Conservation (phyloP, 140 eudicot genomes). For the Cichorium intybus region DNA sequence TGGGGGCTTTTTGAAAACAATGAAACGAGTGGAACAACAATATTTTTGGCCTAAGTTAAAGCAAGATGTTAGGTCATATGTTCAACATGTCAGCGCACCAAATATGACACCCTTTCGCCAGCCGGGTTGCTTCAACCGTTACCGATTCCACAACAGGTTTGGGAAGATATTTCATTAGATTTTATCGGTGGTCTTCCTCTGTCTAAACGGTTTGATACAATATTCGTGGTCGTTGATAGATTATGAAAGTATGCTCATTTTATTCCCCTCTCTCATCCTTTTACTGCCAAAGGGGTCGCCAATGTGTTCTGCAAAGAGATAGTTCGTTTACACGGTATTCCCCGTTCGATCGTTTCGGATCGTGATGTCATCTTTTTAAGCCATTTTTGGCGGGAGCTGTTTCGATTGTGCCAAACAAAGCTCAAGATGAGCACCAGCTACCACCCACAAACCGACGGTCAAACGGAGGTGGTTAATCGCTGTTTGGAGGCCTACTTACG, state of each 20-base stretch:
- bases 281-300: background rate
- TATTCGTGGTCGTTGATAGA: background rate
- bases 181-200: background rate
- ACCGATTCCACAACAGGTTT: background rate
- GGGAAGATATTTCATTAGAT: background rate
- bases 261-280: background rate
- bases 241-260: background rate
- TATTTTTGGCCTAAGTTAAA: background rate
- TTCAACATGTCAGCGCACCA: background rate
- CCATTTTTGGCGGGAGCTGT: background rate
- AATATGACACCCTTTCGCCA: background rate
- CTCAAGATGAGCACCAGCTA: background rate
- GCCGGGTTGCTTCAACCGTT: background rate
- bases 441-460: too few relatives aligned
- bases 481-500: too few relatives aligned
- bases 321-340: background rate
- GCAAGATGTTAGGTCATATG: background rate
- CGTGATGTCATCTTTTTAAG: background rate
- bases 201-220: background rate
- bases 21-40: background rate
- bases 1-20: background rate
- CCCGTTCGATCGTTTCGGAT: background rate
- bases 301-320: background rate
- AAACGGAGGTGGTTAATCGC: too few relatives aligned
- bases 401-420: background rate